Evolutionary conservation across 352 stramenopile genomes (phyloP).

Genomic region (Phytopythium aichiense): DNA sequence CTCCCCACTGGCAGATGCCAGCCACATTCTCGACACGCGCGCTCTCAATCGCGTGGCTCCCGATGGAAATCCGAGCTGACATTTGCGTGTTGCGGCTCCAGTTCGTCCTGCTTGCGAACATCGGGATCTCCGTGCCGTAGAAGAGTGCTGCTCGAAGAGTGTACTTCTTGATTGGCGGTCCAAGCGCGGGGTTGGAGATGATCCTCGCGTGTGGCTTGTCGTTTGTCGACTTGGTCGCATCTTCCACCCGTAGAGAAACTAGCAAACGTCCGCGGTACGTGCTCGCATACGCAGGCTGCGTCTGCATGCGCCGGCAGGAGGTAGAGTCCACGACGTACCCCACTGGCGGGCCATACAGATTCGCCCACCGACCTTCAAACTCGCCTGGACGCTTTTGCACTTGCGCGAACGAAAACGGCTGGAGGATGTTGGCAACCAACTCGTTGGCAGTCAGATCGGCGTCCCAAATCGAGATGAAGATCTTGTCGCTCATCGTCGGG

Average conservation of each 20-base stretch:
- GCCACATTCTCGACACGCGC: constrained; percentile 55
- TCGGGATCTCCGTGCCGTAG: constrained; percentile 78
- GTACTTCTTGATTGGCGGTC: constrained; percentile 47
- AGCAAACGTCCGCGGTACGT: constrained; percentile 78
- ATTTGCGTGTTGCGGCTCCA: constrained; percentile 75
- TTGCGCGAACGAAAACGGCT: constrained; percentile 70
- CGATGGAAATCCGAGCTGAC: constrained; percentile 68
- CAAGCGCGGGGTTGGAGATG: constrained; percentile 32
- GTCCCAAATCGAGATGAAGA: constrained; percentile 86
- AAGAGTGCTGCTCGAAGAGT: constrained; percentile 60
- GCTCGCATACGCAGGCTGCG: constrained; percentile 54
- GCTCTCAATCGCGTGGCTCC: constrained; percentile 47
- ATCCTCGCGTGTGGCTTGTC: constrained; percentile 66
- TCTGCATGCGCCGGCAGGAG: constrained; percentile 50
- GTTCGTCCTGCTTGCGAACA: constrained; percentile 60
- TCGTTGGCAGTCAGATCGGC: constrained; percentile 64
- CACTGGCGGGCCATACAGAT: constrained; percentile 79
- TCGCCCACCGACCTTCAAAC: constrained; percentile 62
- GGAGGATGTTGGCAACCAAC: constrained; percentile 63
- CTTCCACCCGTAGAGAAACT: constrained; percentile 61
- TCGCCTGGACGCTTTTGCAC: constrained; percentile 56
- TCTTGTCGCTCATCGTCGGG: constrained; percentile 77
- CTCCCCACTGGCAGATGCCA: constrained; percentile 76
- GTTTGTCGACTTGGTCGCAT: constrained; percentile 61
- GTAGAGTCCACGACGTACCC: constrained; percentile 44